Evolutionary conservation across 768 basidiomycete species (phyloP), one percentile per base, ranked within the genome.

Genomic region (Lactarius evosmus): DNA sequence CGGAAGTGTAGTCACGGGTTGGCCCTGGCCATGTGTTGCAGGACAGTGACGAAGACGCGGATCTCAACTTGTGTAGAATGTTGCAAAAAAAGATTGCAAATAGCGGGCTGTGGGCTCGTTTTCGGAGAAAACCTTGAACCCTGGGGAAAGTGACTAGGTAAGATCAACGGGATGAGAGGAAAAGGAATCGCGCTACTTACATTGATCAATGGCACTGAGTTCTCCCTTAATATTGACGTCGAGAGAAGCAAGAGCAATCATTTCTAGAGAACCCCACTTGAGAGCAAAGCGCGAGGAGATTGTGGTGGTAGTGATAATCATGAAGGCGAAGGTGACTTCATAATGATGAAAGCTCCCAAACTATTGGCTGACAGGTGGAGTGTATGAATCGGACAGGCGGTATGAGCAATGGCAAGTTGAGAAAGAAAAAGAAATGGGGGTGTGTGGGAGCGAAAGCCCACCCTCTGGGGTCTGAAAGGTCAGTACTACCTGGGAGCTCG

Each of bases 191-290:
- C 44, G 6, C 40, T 6, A 7, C 82, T 65, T 60, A 95, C 95
- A 98, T 86, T 98, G 95, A 82, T 99, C 96, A 81, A 99, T 98
- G 72, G 97, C 97, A 73, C 90, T 89, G 38, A 98, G 81, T 78
- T 99, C 97, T 71, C 98, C 97, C 77, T 98, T 98, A 76, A 98
- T 98, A 82, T 98, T 98, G 74, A 93, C 91, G 76, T 99, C 97
- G 73, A 98, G 81, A 67, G 95, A 98, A 65, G 97, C 96, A 11
- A n/a, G n/a, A n/a, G 95, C 94, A 64, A 96, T 95, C 95, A 99
- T 98, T 72, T 98, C 97, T 80, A n/a, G n/a, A n/a, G n/a, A n/a
- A n/a, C n/a, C n/a, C n/a, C 97, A 95, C 79, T 88, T 67, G 5
- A 14, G 34, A 36, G 8, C 12, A 36, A 36, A 5, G 14, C 14